Evolutionary conservation across 2,329 filamentous ascomycete species (phyloP).

Genomic region (Clarireedia homoeocarpa): DNA sequence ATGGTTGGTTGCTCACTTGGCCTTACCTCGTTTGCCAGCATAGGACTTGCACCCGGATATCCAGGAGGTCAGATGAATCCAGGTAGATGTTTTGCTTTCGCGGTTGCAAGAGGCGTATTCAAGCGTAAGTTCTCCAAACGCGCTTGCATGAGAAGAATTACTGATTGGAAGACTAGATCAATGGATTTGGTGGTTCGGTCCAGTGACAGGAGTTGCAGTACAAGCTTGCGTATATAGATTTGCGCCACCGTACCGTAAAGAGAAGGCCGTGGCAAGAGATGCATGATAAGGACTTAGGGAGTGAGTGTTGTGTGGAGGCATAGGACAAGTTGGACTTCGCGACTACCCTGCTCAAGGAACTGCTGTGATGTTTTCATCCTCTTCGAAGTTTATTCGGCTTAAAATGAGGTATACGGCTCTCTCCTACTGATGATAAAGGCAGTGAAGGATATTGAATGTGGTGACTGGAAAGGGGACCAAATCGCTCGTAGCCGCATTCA

Average conservation of each 20-base stretch:
- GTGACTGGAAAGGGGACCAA: too few species aligned
- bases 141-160: neutral
- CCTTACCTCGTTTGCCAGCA: constrained; percentile 32
- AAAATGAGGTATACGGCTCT: too few species aligned
- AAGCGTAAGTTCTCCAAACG: constrained; percentile 2
- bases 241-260: constrained; percentile 26
- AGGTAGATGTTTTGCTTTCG: constrained; percentile 36
- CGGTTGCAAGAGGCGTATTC: constrained; percentile 30
- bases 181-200: constrained; percentile 34
- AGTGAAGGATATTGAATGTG: too few species aligned
- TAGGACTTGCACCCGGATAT: constrained; percentile 32
- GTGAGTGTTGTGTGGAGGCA: neutral
- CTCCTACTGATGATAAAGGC: too few species aligned
- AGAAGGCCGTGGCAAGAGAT: neutral
- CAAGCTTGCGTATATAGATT: constrained; percentile 26
- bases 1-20: constrained; percentile 38
- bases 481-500: too few species aligned
- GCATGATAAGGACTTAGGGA: neutral
- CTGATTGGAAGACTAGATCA: constrained; percentile 23
- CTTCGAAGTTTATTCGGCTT: too few species aligned
- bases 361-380: too few species aligned
- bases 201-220: constrained; percentile 27
- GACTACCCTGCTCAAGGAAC: too few species aligned
- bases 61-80: constrained; percentile 35
- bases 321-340: too few species aligned